Conservation (phyloP, 805 yeast species). For the Peterozyma toletana region DNA sequence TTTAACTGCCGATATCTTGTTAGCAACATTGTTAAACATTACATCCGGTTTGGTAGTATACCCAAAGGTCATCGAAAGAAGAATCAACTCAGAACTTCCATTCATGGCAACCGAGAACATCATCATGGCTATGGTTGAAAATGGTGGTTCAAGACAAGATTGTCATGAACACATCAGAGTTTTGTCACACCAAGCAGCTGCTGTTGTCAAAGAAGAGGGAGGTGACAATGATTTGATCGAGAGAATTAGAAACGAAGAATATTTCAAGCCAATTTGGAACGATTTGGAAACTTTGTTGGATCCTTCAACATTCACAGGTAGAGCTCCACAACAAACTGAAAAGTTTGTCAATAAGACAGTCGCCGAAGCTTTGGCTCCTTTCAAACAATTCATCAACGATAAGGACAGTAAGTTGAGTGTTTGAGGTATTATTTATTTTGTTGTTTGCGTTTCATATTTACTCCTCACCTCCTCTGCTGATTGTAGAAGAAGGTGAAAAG, state of each 20-base stretch:
- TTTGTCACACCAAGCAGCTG: slow-evolving; percentile 93
- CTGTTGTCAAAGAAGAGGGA: slow-evolving; percentile 95
- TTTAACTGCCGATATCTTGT: slow-evolving; percentile 88
- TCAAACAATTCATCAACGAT: slow-evolving; percentile 46
- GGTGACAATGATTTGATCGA: slow-evolving; percentile 97
- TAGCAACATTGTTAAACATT: slow-evolving; percentile 85
- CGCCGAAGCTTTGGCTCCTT: slow-evolving; percentile 70
- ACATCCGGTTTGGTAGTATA: slow-evolving; percentile 94
- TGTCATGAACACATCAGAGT: slow-evolving; percentile 98
- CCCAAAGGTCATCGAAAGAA: slow-evolving; percentile 97
- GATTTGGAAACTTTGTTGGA: slow-evolving; percentile 78
- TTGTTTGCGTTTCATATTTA: no score
- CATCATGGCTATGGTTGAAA: slow-evolving; percentile 99
- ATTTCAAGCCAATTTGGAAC: slow-evolving; percentile 83
- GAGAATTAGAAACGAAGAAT: slow-evolving; percentile 67
- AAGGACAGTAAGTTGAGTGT: slow-evolving; percentile 78
- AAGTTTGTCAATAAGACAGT: slow-evolving; percentile 85
- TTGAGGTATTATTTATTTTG: slow-evolving; percentile 23
- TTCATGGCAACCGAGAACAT: slow-evolving; percentile 99
- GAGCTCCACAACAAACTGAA: slow-evolving; percentile 97
- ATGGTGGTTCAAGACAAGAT: slow-evolving; percentile 96
- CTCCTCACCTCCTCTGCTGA: no score
- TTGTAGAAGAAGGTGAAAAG: no score
- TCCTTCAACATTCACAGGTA: slow-evolving; percentile 93
- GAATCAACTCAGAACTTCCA: slow-evolving; percentile 91